These are phyloP conservation scores for Thalassiosira hispida DNA, from an alignment of 352 stramenopile species.

Conservation along the genomic window DNA sequence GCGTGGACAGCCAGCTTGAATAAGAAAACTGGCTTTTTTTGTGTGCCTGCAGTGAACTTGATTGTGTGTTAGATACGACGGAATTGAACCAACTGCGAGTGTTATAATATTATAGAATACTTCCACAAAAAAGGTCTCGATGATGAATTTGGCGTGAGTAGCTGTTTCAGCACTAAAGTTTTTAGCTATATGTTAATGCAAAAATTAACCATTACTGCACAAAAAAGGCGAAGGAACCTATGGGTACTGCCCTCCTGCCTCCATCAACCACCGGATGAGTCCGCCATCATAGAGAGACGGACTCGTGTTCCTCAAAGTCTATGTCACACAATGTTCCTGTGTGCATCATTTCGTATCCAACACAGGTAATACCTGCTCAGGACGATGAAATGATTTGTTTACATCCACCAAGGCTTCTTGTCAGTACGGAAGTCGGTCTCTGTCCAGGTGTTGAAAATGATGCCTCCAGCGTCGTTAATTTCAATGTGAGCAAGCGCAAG, in stretches of 20 bases:
- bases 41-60: too few relatives aligned
- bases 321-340: neutral
- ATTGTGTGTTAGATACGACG: too few relatives aligned
- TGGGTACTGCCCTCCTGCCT: neutral
- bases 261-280: neutral
- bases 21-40: too few relatives aligned
- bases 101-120: too few relatives aligned
- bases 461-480: constrained; percentile 81
- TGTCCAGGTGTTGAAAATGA: constrained; percentile 87
- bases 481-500: constrained; percentile 87
- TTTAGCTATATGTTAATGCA: constrained; percentile 15
- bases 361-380: neutral
- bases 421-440: constrained; percentile 90
- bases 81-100: too few relatives aligned
- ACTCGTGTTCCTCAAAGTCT: too few relatives aligned
- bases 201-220: constrained; percentile 13
- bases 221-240: constrained; percentile 3
- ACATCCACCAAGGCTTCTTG: constrained; percentile 88
- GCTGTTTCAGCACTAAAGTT: too few relatives aligned
- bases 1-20: too few relatives aligned
- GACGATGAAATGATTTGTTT: constrained; percentile 45
- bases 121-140: too few relatives aligned
- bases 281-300: neutral
- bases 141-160: too few relatives aligned
- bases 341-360: neutral